Evolutionary conservation across 2,329 filamentous ascomycete genomes (phyloP).

Genomic region (Neofusicoccum sp.): DNA sequence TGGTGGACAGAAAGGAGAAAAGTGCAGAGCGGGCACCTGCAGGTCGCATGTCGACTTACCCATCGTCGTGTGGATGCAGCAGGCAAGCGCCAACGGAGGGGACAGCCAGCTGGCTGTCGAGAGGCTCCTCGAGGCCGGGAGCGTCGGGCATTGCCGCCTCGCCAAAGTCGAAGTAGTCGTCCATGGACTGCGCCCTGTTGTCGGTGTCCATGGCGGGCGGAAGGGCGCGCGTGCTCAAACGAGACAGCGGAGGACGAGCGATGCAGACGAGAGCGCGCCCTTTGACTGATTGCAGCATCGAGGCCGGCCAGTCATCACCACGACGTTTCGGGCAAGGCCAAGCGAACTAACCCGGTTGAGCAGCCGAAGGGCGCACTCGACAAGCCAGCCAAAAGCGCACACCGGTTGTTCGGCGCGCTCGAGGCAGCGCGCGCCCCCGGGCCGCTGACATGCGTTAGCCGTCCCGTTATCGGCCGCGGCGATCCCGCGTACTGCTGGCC

Average conservation of each 20-base stretch:
- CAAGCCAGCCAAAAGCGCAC: neutral
- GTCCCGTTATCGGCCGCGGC: neutral
- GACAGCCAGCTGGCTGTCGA: conserved; percentile 16
- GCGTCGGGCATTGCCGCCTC: conserved; percentile 34
- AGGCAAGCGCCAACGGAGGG: conserved; percentile 22
- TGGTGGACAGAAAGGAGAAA: neutral
- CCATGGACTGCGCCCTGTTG: conserved; percentile 29
- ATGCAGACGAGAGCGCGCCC: neutral
- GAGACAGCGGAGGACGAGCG: neutral
- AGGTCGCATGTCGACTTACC: conserved; percentile 22
- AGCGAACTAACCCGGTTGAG: neutral
- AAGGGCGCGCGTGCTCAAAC: neutral
- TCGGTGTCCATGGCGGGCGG: conserved; percentile 6
- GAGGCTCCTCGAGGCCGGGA: conserved; percentile 18
- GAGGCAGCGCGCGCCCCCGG: neutral
- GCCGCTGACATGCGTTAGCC: neutral
- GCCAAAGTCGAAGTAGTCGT: conserved; percentile 40
- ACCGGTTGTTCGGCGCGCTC: too few species aligned
- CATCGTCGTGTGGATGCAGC: conserved; percentile 27
- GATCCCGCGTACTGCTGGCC: neutral
- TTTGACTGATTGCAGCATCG: neutral
- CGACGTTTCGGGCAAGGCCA: neutral
- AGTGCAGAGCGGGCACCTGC: too few species aligned
- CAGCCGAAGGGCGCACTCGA: neutral
- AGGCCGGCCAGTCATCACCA: neutral